Base-by-base conservation (phyloP, 2,329 filamentous ascomycete species). In the Arthrinium phaeospermum region DNA sequence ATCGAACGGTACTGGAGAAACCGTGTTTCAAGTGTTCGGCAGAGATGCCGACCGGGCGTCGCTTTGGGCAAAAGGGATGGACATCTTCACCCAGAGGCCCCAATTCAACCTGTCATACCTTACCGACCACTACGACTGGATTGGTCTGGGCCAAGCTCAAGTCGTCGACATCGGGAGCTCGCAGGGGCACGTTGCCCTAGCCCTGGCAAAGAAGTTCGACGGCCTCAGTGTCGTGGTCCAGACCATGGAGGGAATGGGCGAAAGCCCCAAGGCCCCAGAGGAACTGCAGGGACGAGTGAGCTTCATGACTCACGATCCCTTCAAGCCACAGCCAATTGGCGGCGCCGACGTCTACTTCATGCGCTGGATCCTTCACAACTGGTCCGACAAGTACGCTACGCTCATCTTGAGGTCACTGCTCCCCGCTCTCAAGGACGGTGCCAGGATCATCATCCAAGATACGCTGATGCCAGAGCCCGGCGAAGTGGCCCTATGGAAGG, bases 341-440 rank as follows among this genome's bases (percentile, higher is more conserved):
- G 41, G 78, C 19, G 86, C 83, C 5, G 82, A 84, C 45, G 79
- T 86, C 14, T 87, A 86, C 77, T 79, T 86, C 71, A 78, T 87
- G 70, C 83, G 84, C 27, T 81, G 81, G 77, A 85, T 87, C 68
- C 77, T 88, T 37, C 86, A 87, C 75, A 84, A 86, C 76, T 86
- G 84, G 83, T 81, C 85, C 0, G 83, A 86, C 41, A 79, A 80
- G 22, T 79, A 84, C 68, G 76, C 76, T 1, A 74, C 80, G 19
- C 74, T 76, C 53, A 84, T 85, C 53, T 76, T 81, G 8, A 78
- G 77, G 41, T 80, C 77, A 10, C 74, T 86, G 24, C 74, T 83
- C 0, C 83, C 84, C 0, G 80, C 84, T 37, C 73, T 87, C 71
- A 81, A 85, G 74, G 77, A 82, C 16, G 80, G 85, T 47, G 10